Conservation (phyloP, 1,284 basidiomycete species). For the Leccinum subspadiceum region DNA sequence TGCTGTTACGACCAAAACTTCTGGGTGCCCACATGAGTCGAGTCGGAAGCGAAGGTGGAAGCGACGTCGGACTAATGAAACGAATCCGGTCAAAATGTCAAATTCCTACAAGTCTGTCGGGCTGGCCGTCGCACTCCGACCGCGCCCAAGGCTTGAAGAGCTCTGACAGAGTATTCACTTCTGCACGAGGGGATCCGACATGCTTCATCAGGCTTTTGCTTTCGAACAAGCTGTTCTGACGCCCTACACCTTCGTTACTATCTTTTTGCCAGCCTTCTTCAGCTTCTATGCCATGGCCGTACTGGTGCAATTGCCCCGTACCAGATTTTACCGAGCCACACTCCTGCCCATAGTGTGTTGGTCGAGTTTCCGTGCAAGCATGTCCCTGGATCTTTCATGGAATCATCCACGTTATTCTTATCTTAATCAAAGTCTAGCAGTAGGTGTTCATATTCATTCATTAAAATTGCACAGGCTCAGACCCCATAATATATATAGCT, state of each 20-base stretch:
- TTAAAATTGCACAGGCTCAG: neutral
- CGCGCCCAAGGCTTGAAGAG: neutral
- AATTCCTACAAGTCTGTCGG: neutral
- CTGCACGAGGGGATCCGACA: constrained; percentile 7
- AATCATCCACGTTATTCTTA: constrained; percentile 10
- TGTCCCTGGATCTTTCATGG: constrained; percentile 26
- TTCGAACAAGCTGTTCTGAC: constrained; percentile 22
- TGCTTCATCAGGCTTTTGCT: constrained; percentile 9
- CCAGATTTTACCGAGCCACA: constrained; percentile 17
- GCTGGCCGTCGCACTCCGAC: neutral
- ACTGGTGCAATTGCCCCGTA: constrained; percentile 27
- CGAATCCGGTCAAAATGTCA: neutral
- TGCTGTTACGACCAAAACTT: neutral
- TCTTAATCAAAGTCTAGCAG: constrained; percentile 27
- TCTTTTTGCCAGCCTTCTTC: constrained; percentile 18
- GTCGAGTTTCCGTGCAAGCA: constrained; percentile 12
- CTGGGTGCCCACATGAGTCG: no score
- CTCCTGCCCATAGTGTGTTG: constrained; percentile 28
- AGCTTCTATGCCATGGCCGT: constrained; percentile 30
- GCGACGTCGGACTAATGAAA: neutral
- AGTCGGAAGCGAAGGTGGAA: neutral
- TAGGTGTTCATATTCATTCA: constrained; percentile 10
- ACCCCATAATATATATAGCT: constrained; percentile 17
- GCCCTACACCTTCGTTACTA: constrained; percentile 19
- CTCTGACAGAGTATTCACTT: constrained; percentile 8